Percentiles rank a stretch among this genome's conserved stretches.
Conservation (phyloP, 83 land plant genomes). For the Thuja plicata region DNA sequence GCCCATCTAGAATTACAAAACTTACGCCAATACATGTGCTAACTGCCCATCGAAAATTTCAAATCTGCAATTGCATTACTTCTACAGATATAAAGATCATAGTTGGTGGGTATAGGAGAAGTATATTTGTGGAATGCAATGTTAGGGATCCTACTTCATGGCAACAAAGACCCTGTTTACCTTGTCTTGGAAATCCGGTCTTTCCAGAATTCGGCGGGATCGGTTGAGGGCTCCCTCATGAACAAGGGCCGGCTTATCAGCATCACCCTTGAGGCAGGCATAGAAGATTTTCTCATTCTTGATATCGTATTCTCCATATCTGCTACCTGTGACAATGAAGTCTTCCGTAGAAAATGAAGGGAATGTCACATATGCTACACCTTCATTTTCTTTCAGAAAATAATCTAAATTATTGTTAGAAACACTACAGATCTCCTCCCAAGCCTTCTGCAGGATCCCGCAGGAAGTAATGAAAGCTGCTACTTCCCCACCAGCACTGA, state of each 20-base stretch:
- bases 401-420: neutral
- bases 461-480: neutral
- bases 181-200: neutral
- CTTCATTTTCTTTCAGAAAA: neutral
- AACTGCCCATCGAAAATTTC: no score
- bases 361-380: neutral
- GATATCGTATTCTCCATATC: no score
- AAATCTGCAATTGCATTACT: no score
- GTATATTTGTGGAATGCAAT: neutral
- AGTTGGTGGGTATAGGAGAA: neutral
- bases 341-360: neutral
- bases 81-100: no score
- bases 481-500: neutral
- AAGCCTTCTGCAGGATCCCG: neutral
- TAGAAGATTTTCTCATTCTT: no score
- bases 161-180: neutral
- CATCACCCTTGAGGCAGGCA: no score
- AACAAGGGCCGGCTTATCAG: no score
- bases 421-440: neutral
- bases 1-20: no score
- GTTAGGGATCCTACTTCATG: no score
- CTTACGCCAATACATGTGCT: no score
- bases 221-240: no score
- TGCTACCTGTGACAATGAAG: neutral
- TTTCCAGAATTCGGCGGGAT: no score